Evolutionary conservation across 192 early-diverging fungal species (phyloP).

Genomic region (Diversispora epigaea): DNA sequence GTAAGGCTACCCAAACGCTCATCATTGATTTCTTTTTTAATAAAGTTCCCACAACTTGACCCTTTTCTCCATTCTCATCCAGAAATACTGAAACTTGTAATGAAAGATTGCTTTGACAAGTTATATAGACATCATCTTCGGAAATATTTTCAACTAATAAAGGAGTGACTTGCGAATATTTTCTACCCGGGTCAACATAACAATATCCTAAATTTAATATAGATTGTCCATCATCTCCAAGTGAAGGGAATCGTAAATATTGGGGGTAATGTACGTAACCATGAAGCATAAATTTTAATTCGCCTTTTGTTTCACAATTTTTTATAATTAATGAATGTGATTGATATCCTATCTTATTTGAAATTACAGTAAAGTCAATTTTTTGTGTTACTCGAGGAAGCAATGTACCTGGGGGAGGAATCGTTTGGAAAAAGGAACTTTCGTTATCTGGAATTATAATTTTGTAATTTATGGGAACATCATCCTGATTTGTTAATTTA

Average conservation of each 20-base stretch:
- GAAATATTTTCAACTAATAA: constrained; percentile 71
- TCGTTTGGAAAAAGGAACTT: constrained; percentile 37
- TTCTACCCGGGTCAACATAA: constrained; percentile 72
- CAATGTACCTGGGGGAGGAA: constrained; percentile 44
- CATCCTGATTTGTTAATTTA: constrained; percentile 47
- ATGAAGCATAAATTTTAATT: constrained; percentile 49
- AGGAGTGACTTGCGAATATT: constrained; percentile 72
- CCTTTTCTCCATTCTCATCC: constrained; percentile 54
- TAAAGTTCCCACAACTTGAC: constrained; percentile 52
- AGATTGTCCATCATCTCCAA: constrained; percentile 51
- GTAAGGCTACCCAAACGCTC: constrained; percentile 76
- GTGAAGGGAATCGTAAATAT: constrained; percentile 63
- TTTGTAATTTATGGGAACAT: constrained; percentile 36
- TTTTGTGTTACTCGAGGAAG: constrained; percentile 55
- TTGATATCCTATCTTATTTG: constrained; percentile 55
- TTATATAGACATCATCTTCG: constrained; percentile 64
- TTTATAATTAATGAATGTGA: constrained; percentile 49
- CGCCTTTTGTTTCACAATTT: constrained; percentile 37
- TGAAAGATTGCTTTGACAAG: constrained; percentile 74
- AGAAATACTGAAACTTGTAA: constrained; percentile 79
- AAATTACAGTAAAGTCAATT: constrained; percentile 55
- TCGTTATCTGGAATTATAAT: constrained; percentile 36
- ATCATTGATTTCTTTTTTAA: constrained; percentile 50
- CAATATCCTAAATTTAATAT: constrained; percentile 80
- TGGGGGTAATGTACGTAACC: constrained; percentile 52